Conservation (phyloP, 140 eudicot species). For the Anethum foeniculum region DNA sequence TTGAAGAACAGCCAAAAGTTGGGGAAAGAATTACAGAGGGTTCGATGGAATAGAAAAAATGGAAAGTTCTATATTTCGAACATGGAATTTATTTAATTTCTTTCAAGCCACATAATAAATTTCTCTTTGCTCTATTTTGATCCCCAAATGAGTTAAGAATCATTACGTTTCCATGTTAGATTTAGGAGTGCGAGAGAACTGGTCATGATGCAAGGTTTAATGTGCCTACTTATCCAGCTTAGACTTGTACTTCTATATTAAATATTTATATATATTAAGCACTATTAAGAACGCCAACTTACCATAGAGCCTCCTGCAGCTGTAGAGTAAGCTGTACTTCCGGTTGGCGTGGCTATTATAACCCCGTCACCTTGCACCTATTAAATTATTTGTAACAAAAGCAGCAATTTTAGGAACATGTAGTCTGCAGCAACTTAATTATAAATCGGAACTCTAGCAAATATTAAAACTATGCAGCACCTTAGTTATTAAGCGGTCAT, state of each 20-base stretch:
- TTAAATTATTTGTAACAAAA: slow-evolving; percentile 6
- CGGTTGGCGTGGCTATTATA: slow-evolving; percentile 96
- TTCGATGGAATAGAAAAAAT: background rate
- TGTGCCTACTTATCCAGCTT: background rate
- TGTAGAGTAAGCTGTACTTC: slow-evolving; percentile 98
- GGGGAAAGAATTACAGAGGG: background rate
- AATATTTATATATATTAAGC: background rate
- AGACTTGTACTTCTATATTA: background rate
- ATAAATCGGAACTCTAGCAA: background rate
- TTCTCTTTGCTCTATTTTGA: background rate
- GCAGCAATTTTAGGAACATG: background rate
- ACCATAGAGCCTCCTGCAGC: slow-evolving; percentile 99
- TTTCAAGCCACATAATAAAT: background rate
- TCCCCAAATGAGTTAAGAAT: background rate
- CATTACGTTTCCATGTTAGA: background rate
- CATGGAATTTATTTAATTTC: background rate
- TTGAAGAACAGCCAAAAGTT: background rate
- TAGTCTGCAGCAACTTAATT: background rate
- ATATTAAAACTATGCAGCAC: slow-evolving; percentile 26
- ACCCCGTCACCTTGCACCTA: slow-evolving; percentile 99
- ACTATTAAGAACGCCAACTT: background rate
- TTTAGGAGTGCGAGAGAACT: background rate
- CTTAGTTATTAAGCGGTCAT: slow-evolving; percentile 96
- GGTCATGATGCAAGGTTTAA: background rate
- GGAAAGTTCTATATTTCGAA: background rate